phyloP scores from a whole-genome alignment of 805 yeast genomes.

The Zygosaccharomyces siamensis region DNA sequence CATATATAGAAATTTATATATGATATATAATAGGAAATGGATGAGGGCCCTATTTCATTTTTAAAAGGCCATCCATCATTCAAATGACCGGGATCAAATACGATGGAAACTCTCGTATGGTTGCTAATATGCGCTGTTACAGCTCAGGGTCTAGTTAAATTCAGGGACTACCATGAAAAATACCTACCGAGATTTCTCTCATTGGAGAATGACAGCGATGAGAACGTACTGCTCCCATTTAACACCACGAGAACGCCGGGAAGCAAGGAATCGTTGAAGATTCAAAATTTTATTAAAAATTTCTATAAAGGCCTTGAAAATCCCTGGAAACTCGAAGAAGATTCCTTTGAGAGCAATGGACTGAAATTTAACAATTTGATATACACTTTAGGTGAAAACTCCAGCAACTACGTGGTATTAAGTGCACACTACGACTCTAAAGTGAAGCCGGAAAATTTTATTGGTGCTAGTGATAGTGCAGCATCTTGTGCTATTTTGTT shows the following conservation, averaged over 20 bases:
- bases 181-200: slow-evolving; percentile 8
- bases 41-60: no score
- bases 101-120: not conserved
- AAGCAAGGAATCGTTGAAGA: slow-evolving; percentile 36
- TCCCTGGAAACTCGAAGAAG: slow-evolving; percentile 29
- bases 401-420: slow-evolving; percentile 34
- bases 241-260: slow-evolving; percentile 43
- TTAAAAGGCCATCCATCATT: not conserved
- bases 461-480: slow-evolving; percentile 59
- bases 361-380: slow-evolving; percentile 39
- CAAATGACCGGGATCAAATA: not conserved
- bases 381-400: slow-evolving; percentile 26
- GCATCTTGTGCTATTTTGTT: slow-evolving; percentile 51
- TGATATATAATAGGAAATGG: not conserved
- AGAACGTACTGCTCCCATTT: slow-evolving; percentile 30
- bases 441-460: slow-evolving; percentile 46
- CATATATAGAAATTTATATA: not conserved
- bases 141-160: slow-evolving; percentile 1
- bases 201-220: not conserved
- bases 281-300: slow-evolving; percentile 36
- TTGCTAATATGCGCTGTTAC: not conserved
- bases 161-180: slow-evolving; percentile 6
- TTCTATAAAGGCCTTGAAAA: slow-evolving; percentile 32
- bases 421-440: slow-evolving; percentile 57
- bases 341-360: slow-evolving; percentile 37